Evolutionary conservation across 192 early-diverging fungal species (phyloP), one percentile per base, ranked within the genome.

Genomic region (Mortierella alpina): DNA sequence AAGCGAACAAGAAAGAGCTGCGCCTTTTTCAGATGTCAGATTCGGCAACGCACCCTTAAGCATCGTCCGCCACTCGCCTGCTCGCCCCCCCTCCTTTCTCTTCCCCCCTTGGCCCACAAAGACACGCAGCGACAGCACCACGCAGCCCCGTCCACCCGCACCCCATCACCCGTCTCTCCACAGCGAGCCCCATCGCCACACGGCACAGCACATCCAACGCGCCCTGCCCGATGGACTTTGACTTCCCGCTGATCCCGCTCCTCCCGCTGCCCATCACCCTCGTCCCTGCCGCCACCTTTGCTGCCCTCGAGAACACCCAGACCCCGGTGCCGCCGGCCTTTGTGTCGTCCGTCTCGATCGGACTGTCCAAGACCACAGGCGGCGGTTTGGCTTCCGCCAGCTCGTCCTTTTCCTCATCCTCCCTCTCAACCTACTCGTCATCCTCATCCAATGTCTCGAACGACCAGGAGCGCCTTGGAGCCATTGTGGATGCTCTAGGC

Each of bases 401-500:
- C 54, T 51, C 63, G 6, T 60, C 72, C 57, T 54, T 61, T 17
- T 65, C 71, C 14, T 61, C 64, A 15, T 54, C 56, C 13, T 67
- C 64, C 8, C 55, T 50, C 46, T 22, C 55, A 4, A 50, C 15
- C 31, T 12, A 13, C 55, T 40, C 49, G 1, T 20, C 50, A 15
- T 14, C 46, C 47, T 54, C 66, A 15, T 55, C 59, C 6, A 11
- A 20, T n/a, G 53, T 68, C n/a, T 66, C 65, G 12, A 31, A 31
- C 31, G 70, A 72, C 18, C 83, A 84, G 45, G 72, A 72, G 53
- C 56, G 54, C 15, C 68, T 84, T 8, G 67, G 83, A 4, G 72
- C 72, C 11, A 78, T 84, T 14, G 76, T 84, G 18, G 83, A 84
- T 59, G 66, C 83, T 7, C 56, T 84, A 15, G 83, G 83, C 15